Evolutionary conservation across 495 filamentous ascomycete genomes (phyloP).

Genomic region (Daldinia concentrica): DNA sequence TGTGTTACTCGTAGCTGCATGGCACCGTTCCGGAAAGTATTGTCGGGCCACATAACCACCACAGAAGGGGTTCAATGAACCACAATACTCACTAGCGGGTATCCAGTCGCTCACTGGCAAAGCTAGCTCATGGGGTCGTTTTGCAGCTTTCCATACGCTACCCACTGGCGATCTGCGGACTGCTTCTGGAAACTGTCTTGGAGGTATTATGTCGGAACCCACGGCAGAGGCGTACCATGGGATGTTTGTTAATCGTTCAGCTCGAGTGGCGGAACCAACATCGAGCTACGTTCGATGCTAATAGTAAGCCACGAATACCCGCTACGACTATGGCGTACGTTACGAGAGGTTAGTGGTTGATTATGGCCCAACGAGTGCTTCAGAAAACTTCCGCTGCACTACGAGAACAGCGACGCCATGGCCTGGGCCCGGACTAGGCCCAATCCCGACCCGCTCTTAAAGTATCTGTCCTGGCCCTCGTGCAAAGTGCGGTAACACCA

Average conservation of each 20-base stretch:
- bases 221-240: background rate
- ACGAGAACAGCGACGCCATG: background rate
- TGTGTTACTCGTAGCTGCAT: constrained; percentile 27
- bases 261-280: background rate
- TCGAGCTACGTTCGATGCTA: constrained; percentile 19
- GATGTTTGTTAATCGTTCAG: background rate
- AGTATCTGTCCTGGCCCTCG: background rate
- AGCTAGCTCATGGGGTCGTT: constrained; percentile 13
- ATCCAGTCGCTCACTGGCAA: background rate
- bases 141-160: constrained; percentile 32
- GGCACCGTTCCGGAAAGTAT: background rate
- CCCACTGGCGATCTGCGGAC: constrained; percentile 7
- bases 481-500: constrained; percentile 12
- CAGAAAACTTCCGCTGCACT: constrained; percentile 5
- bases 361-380: background rate
- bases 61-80: background rate
- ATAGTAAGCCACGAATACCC: constrained; percentile 35
- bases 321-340: constrained; percentile 3
- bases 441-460: background rate
- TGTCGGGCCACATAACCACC: constrained; percentile 5
- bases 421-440: background rate
- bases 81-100: constrained; percentile 1
- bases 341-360: constrained; percentile 9
- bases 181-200: constrained; percentile 1
- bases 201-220: background rate